Percentiles rank a stretch among this genome's conserved stretches.
Evolutionary conservation across 139 green algal species (phyloP).

Genomic region (Tetraselmis chui): DNA sequence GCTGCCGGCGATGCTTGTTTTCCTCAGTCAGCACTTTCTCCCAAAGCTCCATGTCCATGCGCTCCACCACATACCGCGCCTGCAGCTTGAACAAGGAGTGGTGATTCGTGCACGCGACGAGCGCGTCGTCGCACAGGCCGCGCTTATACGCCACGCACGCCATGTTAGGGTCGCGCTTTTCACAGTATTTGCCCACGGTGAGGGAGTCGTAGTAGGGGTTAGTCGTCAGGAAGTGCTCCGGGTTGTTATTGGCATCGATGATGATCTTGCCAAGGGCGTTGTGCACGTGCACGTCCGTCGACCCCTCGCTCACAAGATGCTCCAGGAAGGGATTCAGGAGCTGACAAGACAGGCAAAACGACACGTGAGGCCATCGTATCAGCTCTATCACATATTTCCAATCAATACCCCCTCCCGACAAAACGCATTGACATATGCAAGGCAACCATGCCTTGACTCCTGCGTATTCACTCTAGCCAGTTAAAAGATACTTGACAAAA

Average conservation of each 20-base stretch:
- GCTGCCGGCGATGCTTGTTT: conserved; percentile 76
- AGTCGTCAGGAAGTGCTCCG: conserved; percentile 98
- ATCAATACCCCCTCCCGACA: too few relatives aligned
- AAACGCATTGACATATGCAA: too few relatives aligned
- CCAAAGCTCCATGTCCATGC: conserved; percentile 87
- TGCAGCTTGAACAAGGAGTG: conserved; percentile 98
- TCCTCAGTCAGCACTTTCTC: conserved; percentile 79
- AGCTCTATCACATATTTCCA: too few relatives aligned
- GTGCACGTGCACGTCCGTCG: conserved; percentile 90
- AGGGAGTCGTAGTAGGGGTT: conserved; percentile 98
- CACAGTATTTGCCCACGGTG: conserved; percentile 88
- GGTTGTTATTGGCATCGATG: conserved; percentile 99
- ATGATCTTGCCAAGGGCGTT: conserved; percentile 99
- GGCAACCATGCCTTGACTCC: too few relatives aligned
- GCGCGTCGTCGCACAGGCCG: conserved; percentile 90
- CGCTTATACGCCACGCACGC: conserved; percentile 95
- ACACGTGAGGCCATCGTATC: too few relatives aligned
- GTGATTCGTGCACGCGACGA: conserved; percentile 93
- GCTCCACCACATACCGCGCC: conserved; percentile 93
- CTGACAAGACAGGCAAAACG: too few relatives aligned
- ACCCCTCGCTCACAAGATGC: conserved; percentile 93
- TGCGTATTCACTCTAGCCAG: too few relatives aligned
- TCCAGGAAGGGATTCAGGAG: conserved; percentile 96
- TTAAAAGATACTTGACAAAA: too few relatives aligned
- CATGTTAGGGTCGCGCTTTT: conserved; percentile 95